phyloP scores from a whole-genome alignment of 352 stramenopile genomes.

The Phytophthora pistaciae region DNA sequence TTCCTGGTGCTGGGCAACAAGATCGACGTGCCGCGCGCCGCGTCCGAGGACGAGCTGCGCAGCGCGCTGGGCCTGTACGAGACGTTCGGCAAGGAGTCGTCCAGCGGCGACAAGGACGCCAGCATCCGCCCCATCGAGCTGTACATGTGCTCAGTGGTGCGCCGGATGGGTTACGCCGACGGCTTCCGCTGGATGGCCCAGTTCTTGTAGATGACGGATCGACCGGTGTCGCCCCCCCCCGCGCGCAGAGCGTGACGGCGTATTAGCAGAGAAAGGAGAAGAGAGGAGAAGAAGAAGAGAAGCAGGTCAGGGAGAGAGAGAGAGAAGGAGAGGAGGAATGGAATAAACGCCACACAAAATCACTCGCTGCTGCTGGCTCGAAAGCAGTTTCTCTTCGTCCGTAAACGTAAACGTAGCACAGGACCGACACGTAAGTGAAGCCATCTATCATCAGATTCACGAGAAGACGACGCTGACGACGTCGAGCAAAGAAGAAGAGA shows the following conservation, averaged over 20 bases:
- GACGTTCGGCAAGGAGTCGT: conserved; percentile 98
- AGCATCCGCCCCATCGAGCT: conserved; percentile 98
- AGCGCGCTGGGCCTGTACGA: conserved; percentile 97
- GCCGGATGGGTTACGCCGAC: conserved; percentile 99
- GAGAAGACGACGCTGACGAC: conserved; percentile 7
- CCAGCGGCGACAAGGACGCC: conserved; percentile 85
- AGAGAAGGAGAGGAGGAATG: conserved; percentile 11
- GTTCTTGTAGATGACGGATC: conserved; percentile 77
- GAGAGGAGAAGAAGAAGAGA: conserved; percentile 12
- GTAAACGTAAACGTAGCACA: not conserved
- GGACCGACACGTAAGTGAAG: conserved; percentile 28
- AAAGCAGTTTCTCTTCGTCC: conserved; percentile 2
- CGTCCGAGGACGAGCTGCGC: conserved; percentile 99
- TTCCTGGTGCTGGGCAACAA: conserved; percentile 99
- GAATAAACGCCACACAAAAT: conserved; percentile 40
- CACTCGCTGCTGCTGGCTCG: conserved; percentile 9
- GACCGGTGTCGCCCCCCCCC: conserved; percentile 15
- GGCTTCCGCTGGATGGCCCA: conserved; percentile 93
- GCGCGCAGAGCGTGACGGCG: conserved; percentile 14
- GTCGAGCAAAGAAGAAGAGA: not conserved
- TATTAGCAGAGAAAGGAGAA: conserved; percentile 35
- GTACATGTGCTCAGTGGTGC: conserved; percentile 99
- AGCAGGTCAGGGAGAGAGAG: conserved; percentile 20
- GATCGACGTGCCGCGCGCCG: conserved; percentile 98
- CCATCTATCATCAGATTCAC: conserved; percentile 22